Evolutionary conservation across 371 early-diverging fungal genomes (phyloP).

Genomic region (Lichtheimia hyalospora): DNA sequence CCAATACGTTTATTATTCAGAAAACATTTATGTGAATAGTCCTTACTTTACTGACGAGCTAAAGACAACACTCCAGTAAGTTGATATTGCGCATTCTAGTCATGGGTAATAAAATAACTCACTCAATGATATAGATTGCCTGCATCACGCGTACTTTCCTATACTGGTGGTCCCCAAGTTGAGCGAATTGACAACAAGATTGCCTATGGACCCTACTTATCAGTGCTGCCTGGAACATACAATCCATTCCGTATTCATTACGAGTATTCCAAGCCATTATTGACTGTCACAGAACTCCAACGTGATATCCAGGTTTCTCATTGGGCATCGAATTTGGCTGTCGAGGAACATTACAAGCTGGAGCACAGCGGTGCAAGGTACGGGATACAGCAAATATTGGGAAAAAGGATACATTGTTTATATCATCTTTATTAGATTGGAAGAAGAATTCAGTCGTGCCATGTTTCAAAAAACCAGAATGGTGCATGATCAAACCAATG

Average conservation of each 20-base stretch:
- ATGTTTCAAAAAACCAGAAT: constrained; percentile 56
- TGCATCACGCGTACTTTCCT: constrained; percentile 36
- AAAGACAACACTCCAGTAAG: constrained; percentile 80
- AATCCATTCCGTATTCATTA: constrained; percentile 61
- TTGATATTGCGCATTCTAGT: background rate
- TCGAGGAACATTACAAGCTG: constrained; percentile 84
- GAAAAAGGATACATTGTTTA: background rate
- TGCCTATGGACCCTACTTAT: constrained; percentile 76
- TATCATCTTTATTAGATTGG: constrained; percentile 50
- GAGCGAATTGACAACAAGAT: constrained; percentile 53
- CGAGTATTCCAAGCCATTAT: constrained; percentile 60
- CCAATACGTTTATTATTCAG: constrained; percentile 64
- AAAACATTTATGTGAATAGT: constrained; percentile 62
- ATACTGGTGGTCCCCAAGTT: constrained; percentile 33
- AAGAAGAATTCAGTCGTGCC: constrained; percentile 74
- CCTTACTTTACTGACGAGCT: constrained; percentile 73
- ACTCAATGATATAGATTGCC: constrained; percentile 17
- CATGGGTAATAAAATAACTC: background rate
- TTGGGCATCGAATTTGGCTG: constrained; percentile 79
- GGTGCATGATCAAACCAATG: constrained; percentile 59
- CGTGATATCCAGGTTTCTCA: constrained; percentile 87
- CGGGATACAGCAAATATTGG: constrained; percentile 9
- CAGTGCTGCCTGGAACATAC: constrained; percentile 43
- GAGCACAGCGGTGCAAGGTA: constrained; percentile 83
- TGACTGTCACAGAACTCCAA: constrained; percentile 63